Base-by-base conservation (phyloP, 192 early-diverging fungal genomes). In the Linnemannia elongata region DNA sequence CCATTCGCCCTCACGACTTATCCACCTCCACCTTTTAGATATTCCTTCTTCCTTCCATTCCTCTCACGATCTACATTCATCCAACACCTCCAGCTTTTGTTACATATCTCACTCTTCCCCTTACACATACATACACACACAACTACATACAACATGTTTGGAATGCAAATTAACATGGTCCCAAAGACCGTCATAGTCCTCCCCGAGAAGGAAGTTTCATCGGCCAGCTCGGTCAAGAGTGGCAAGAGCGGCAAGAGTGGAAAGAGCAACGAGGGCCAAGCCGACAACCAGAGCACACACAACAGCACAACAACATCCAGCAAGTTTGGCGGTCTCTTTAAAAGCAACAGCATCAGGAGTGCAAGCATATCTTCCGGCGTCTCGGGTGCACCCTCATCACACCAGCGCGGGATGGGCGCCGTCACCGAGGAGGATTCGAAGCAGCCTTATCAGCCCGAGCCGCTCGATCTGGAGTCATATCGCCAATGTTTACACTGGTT, bases 401-500 rank as follows among this genome's bases (percentile, higher is more conserved):
- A 71, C 55, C 71, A 74, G 60, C 69, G 76, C 27, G 39, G 47
- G 10, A 87, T 87, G 85, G 76, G 85, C 7, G 55, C 76, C 4
- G 63, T 87, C 22, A 18, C 41, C 0, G 85, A 87, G 42, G 85
- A 81, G 20, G 71, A 69, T 71, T 52, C 49, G 49, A 24, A n/a
- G 8, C 74, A 76, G 39, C 76, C 74, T 42, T 47, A 68, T 3
- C 27, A 80, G 49, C 54, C 41, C 41, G 47, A 72, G 52, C 78
- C 79, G 2, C 39, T 87, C 5, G 79, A 87, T 54, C 39, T 87
- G 6, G 80, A 87, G 6, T 75, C n/a, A 24, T 87, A 87, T 41
- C 85, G 85, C 52, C 85, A 87, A 45, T 70, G 66, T 18, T 79
- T 87, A 1, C 85, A 87, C 24, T 87, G 85, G 85, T 52, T 87